Percentiles rank a stretch among this genome's conserved stretches.
Evolutionary conservation across 148 eudicot species (phyloP).

Genomic region (Gaultheria prostrata): DNA sequence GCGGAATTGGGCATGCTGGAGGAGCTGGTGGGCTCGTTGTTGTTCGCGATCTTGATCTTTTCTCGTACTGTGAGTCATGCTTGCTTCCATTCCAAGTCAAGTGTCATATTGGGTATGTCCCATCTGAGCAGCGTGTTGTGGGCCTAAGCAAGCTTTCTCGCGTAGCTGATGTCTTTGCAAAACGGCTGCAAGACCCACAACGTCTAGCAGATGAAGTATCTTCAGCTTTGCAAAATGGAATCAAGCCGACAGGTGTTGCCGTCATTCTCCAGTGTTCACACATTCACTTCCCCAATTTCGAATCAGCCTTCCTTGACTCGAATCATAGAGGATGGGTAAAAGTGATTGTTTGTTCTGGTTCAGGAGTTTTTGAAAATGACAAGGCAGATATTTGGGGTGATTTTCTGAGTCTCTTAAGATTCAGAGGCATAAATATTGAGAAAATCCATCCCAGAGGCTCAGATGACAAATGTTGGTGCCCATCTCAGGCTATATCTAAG

Average conservation of each 20-base stretch:
- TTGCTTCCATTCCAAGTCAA: constrained; percentile 85
- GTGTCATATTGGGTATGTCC: constrained; percentile 87
- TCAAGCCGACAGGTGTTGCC: constrained; percentile 85
- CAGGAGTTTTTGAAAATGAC: constrained; percentile 59
- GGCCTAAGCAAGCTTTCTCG: constrained; percentile 96
- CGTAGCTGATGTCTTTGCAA: constrained; percentile 74
- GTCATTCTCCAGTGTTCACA: constrained; percentile 75
- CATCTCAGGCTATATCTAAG: constrained; percentile 34
- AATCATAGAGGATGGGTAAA: constrained; percentile 46
- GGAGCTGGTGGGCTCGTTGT: constrained; percentile 89
- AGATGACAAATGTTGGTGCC: constrained; percentile 59
- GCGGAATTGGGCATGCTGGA: constrained; percentile 69
- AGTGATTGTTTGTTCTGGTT: constrained; percentile 52
- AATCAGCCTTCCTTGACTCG: constrained; percentile 48
- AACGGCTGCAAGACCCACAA: constrained; percentile 83
- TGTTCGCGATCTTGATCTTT: constrained; percentile 84
- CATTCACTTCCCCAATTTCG: constrained; percentile 56
- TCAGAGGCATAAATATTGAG: constrained; percentile 36
- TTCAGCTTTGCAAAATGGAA: constrained; percentile 53
- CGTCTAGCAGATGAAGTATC: constrained; percentile 80
- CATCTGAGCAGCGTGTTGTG: constrained; percentile 77
- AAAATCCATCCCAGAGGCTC: constrained; percentile 25
- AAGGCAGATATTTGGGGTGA: constrained; percentile 61
- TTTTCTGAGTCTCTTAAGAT: constrained; percentile 50
- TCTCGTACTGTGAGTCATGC: constrained; percentile 87